Conservation (phyloP, 1,284 basidiomycete genomes). For the Ceratorhiza oryzae-sativae region DNA sequence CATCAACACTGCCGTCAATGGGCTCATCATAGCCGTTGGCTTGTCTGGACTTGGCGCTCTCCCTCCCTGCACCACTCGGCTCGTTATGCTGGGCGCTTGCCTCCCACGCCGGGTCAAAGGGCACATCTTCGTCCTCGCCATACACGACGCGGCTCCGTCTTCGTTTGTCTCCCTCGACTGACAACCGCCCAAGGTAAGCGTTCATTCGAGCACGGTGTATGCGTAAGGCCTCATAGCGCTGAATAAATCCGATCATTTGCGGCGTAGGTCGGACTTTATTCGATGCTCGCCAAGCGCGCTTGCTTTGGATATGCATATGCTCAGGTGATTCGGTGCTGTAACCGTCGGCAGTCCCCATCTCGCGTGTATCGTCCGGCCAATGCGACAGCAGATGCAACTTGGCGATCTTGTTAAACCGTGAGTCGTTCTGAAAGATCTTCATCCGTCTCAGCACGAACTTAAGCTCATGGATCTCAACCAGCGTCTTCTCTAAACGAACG, state of each 20-base stretch:
- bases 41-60: not conserved
- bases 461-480: constrained; percentile 42
- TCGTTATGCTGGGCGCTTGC: not conserved
- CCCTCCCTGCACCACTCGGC: not conserved
- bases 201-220: not conserved
- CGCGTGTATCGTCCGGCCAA: constrained; percentile 6
- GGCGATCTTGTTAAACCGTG: constrained; percentile 12
- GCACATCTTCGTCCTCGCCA: not conserved
- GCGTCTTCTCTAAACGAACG: constrained; percentile 30
- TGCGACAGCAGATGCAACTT: constrained; percentile 40
- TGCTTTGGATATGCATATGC: constrained; percentile 39
- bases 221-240: not conserved
- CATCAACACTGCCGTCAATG: not conserved
- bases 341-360: constrained; percentile 36
- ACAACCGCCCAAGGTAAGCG: not conserved
- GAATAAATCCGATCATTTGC: constrained; percentile 41
- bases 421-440: not conserved
- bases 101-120: not conserved
- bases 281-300: constrained; percentile 38
- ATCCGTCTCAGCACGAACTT: constrained; percentile 41
- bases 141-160: not conserved
- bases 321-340: constrained; percentile 40
- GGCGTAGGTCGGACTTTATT: constrained; percentile 21
- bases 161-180: no score
- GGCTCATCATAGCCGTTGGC: not conserved